These are phyloP conservation scores for Cucumis hystrix DNA, from an alignment of 306 rosid genomes.

Conservation along the genomic window DNA sequence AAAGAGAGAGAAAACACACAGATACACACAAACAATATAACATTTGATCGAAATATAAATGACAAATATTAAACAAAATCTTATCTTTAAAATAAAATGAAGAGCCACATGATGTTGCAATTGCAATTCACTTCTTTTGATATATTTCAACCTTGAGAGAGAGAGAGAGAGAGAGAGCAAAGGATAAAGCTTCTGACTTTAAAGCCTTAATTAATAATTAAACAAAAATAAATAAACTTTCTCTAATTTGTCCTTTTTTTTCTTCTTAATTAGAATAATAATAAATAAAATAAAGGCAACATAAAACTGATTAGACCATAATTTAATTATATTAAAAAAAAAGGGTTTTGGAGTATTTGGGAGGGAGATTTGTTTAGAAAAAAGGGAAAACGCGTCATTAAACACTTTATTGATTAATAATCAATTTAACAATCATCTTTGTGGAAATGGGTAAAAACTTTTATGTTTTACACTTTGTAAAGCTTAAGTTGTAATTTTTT, in stretches of 20 bases:
- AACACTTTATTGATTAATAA: not conserved
- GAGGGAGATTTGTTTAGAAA: not conserved
- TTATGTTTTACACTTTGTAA: not conserved
- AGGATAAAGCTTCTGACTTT: not conserved
- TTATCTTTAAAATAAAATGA: not conserved
- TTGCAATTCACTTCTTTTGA: not conserved
- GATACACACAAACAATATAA: too few species aligned
- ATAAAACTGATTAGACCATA: not conserved
- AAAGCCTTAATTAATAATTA: not conserved
- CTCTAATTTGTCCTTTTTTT: not conserved
- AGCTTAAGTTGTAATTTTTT: not conserved
- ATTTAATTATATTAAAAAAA: not conserved
- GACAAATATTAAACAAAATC: not conserved
- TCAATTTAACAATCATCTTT: not conserved
- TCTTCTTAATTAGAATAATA: not conserved
- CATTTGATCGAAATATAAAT: too few species aligned
- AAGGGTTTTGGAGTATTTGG: not conserved
- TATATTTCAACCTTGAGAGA: not conserved
- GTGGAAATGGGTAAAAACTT: not conserved
- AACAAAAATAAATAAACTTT: not conserved
- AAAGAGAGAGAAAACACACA: too few species aligned
- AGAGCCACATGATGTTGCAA: not conserved
- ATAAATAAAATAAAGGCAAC: not conserved
- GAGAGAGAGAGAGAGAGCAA: not conserved
- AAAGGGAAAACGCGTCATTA: constrained; percentile 3